Percentiles rank a stretch among this genome's conserved stretches.
Conservation (phyloP, 768 basidiomycete genomes). For the Boletus tomentosulus region DNA sequence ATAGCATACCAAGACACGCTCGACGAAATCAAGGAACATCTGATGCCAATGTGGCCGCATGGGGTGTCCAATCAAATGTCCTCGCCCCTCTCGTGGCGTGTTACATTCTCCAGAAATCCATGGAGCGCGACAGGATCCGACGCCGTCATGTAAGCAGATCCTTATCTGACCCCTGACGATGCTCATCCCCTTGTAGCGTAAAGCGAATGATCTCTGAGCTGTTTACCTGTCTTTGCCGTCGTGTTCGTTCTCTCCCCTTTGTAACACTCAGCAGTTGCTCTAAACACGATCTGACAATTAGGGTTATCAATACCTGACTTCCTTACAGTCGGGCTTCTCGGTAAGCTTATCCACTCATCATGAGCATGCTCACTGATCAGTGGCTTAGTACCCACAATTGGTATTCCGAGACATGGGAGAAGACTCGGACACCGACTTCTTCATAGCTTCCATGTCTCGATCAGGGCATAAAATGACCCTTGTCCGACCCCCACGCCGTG, state of each 20-base stretch:
- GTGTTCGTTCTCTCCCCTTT: slow-evolving; percentile 38
- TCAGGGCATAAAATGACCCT: slow-evolving; percentile 52
- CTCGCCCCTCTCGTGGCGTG: slow-evolving; percentile 47
- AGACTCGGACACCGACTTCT: slow-evolving; percentile 53
- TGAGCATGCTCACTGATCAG: slow-evolving; percentile 7
- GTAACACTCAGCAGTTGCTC: slow-evolving; percentile 5
- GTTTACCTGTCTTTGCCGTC: slow-evolving; percentile 55
- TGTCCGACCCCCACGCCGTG: slow-evolving; percentile 37
- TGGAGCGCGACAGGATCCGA: slow-evolving; percentile 61
- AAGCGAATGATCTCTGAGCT: slow-evolving; percentile 57
- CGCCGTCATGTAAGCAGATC: slow-evolving; percentile 43
- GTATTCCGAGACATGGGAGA: slow-evolving; percentile 55
- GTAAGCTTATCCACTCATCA: slow-evolving; percentile 34
- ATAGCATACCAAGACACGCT: slow-evolving; percentile 49
- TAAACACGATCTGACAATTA: slow-evolving; percentile 26
- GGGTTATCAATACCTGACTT: slow-evolving; percentile 70
- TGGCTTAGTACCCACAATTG: slow-evolving; percentile 53
- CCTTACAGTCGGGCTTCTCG: slow-evolving; percentile 51
- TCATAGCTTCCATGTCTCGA: slow-evolving; percentile 60
- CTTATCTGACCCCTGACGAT: neutral
- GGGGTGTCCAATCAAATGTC: slow-evolving; percentile 46
- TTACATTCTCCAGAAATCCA: slow-evolving; percentile 62
- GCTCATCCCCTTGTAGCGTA: slow-evolving; percentile 40
- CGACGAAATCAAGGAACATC: slow-evolving; percentile 51
- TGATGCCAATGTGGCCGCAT: slow-evolving; percentile 66